A percentile compares a stretch with the other conserved stretches of the same genome.
Evolutionary conservation across 495 filamentous ascomycete genomes (phyloP).

Genomic region (Cryomyces minteri): DNA sequence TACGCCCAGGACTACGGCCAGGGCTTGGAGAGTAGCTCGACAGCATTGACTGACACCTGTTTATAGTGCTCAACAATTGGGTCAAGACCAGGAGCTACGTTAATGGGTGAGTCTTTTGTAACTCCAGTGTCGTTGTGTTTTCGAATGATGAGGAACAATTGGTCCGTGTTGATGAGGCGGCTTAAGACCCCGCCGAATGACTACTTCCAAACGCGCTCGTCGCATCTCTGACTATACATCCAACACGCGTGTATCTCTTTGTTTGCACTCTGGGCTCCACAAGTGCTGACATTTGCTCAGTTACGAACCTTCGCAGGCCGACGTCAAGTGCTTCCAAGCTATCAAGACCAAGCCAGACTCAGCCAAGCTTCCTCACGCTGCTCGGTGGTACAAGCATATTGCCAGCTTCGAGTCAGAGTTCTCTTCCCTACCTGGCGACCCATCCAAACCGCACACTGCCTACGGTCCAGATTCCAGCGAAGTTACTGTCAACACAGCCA

Average conservation of each 20-base stretch:
- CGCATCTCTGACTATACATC: conserved; percentile 58
- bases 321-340: conserved; percentile 86
- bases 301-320: conserved; percentile 76
- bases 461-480: conserved; percentile 76
- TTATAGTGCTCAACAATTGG: conserved; percentile 79
- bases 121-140: no score
- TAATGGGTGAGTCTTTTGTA: conserved; percentile 47
- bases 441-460: conserved; percentile 66
- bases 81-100: conserved; percentile 84
- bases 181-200: conserved; percentile 90
- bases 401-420: conserved; percentile 80
- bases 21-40: no score
- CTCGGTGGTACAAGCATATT: conserved; percentile 98
- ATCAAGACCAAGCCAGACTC: conserved; percentile 55
- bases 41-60: conserved; percentile 19
- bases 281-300: conserved; percentile 24
- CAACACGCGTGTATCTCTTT: conserved; percentile 1
- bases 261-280: not conserved
- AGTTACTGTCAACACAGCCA: conserved; percentile 65
- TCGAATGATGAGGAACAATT: conserved; percentile 26
- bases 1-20: not conserved
- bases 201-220: conserved; percentile 57
- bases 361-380: conserved; percentile 80
- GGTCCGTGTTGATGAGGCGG: conserved; percentile 99
- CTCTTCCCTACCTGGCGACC: conserved; percentile 75